A percentile compares a stretch with the other conserved stretches of the same genome.
phyloP scores from a whole-genome alignment of 345 rosid genomes.

The Raphanus sativus region DNA sequence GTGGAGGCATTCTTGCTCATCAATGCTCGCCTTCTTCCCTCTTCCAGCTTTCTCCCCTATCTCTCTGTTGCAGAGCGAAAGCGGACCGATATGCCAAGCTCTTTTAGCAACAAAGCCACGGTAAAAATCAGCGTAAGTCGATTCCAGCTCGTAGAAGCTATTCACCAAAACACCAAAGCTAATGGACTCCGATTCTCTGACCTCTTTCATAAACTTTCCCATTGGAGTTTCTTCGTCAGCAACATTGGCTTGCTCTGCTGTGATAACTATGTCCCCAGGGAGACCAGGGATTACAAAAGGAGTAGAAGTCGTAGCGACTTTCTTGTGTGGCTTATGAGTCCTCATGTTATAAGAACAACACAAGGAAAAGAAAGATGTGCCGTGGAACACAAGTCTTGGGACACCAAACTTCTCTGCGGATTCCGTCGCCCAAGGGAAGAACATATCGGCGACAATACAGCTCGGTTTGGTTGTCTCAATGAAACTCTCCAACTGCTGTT shows the following conservation, averaged over 20 bases:
- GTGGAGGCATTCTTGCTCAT: conserved; percentile 42
- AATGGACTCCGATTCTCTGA: conserved; percentile 41
- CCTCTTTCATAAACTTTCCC: conserved; percentile 13
- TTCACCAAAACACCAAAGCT: conserved; percentile 68
- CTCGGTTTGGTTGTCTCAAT: conserved; percentile 43
- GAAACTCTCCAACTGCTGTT: conserved; percentile 48
- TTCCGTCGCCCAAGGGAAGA: conserved; percentile 41
- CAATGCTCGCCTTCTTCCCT: conserved; percentile 38
- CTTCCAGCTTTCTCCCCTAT: conserved; percentile 36
- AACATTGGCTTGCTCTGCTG: conserved; percentile 32
- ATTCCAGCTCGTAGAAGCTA: conserved; percentile 73
- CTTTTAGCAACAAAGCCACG: conserved; percentile 42
- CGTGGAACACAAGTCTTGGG: conserved; percentile 43
- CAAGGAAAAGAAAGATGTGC: conserved; percentile 29
- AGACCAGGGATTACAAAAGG: conserved; percentile 35
- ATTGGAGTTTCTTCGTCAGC: conserved; percentile 37
- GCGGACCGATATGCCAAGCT: conserved; percentile 45
- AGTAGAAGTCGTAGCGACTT: conserved; percentile 24
- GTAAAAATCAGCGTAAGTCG: conserved; percentile 52
- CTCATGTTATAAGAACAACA: conserved; percentile 33
- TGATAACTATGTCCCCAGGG: conserved; percentile 33
- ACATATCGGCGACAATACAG: conserved; percentile 37
- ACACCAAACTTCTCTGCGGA: conserved; percentile 16
- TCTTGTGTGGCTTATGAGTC: conserved; percentile 38
- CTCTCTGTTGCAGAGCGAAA: conserved; percentile 39